Conservation (phyloP, 768 basidiomycete genomes). For the Auricularia cornea region DNA sequence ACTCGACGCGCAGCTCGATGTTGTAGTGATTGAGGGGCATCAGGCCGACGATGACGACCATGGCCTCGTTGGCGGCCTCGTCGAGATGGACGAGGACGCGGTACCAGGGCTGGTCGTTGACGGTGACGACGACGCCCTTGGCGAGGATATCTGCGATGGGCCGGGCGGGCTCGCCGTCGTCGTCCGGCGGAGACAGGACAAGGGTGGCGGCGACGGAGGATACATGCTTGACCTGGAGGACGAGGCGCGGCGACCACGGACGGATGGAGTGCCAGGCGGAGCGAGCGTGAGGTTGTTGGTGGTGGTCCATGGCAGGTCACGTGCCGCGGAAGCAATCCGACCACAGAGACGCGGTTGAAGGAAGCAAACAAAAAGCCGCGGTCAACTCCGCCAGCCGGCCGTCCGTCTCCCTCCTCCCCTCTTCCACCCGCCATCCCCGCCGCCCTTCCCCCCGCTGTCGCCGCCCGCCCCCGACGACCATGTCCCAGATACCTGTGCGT, state of each 20-base stretch:
- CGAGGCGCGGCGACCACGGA: conserved; percentile 67
- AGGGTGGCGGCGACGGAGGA: conserved; percentile 83
- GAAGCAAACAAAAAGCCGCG: no score
- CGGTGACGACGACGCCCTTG: conserved; percentile 68
- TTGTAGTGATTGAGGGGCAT: conserved; percentile 87
- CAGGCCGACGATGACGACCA: conserved; percentile 85
- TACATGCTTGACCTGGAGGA: conserved; percentile 66
- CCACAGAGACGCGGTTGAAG: background rate
- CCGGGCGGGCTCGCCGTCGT: conserved; percentile 16
- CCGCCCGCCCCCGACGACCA: no score
- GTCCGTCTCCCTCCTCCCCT: background rate
- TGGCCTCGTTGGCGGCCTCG: conserved; percentile 75
- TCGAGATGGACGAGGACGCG: conserved; percentile 71
- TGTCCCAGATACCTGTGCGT: background rate
- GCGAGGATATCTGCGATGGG: conserved; percentile 23
- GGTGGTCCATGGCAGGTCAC: background rate
- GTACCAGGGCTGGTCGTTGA: conserved; percentile 74
- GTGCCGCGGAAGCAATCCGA: background rate
- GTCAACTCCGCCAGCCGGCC: background rate
- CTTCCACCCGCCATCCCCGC: background rate
- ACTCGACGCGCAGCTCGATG: conserved; percentile 71
- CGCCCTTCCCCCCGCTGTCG: background rate
- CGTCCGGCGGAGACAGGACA: conserved; percentile 48
- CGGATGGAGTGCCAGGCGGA: conserved; percentile 59
- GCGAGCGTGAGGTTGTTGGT: background rate